Percentiles rank a stretch among this genome's conserved stretches.
Conservation (phyloP, 2,329 filamentous ascomycete species). For the Aspergillus eucalypticola region DNA sequence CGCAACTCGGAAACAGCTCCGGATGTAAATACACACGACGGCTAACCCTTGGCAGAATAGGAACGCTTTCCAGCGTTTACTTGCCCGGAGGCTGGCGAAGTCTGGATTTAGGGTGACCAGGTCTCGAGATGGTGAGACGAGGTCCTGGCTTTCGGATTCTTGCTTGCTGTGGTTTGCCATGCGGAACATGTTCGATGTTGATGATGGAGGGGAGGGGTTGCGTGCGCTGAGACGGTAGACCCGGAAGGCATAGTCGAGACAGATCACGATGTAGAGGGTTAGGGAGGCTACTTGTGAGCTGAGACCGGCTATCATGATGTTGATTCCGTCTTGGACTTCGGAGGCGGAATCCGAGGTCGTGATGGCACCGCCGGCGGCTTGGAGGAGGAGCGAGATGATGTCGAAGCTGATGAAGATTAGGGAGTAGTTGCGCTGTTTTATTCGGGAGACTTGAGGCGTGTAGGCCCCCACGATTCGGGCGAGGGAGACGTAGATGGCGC, state of each 20-base stretch:
- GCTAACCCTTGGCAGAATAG: slow-evolving; percentile 21
- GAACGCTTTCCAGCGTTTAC: not conserved
- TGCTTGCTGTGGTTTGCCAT: not conserved
- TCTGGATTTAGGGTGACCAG: not conserved
- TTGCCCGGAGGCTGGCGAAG: not conserved
- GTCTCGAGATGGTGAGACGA: not conserved
- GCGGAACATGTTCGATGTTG: not conserved
- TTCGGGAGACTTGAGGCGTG: slow-evolving; percentile 9
- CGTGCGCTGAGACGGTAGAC: not conserved
- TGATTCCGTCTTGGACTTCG: slow-evolving; percentile 18
- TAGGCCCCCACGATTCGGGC: slow-evolving; percentile 17
- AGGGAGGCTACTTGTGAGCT: slow-evolving; percentile 18
- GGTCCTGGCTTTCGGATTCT: not conserved
- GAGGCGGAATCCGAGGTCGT: slow-evolving; percentile 31
- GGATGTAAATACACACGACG: slow-evolving; percentile 46
- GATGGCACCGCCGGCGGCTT: slow-evolving; percentile 56
- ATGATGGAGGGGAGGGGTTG: not conserved
- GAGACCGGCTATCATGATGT: slow-evolving; percentile 16
- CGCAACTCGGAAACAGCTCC: slow-evolving; percentile 52
- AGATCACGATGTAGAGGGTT: slow-evolving; percentile 17
- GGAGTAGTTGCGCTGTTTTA: slow-evolving; percentile 10
- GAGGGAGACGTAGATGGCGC: slow-evolving; percentile 10
- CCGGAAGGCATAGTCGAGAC: slow-evolving; percentile 13
- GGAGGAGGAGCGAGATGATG: slow-evolving; percentile 56
- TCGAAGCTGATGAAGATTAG: slow-evolving; percentile 59